Percentiles rank a stretch among this genome's conserved stretches.
Conservation (phyloP, 306 rosid species). For the Mucuna pruriens region DNA sequence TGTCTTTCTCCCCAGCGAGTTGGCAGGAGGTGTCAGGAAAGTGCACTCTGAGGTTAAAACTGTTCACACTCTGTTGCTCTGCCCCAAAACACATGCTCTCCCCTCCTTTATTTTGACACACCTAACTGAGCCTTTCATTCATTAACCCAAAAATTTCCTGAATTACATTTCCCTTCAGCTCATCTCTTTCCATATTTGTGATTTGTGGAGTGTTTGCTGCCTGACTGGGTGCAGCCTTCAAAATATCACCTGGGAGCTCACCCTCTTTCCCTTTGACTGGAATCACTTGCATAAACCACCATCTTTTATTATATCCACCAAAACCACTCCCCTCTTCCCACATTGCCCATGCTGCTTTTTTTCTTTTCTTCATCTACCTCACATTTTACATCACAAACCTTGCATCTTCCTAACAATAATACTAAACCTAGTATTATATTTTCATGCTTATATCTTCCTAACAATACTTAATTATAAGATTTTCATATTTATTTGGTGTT, state of each 20-base stretch:
- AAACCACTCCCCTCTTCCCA: too few species aligned
- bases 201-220: constrained; percentile 41
- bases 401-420: neutral
- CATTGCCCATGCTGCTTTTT: neutral
- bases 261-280: constrained; percentile 44
- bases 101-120: constrained; percentile 51
- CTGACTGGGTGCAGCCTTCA: constrained; percentile 48
- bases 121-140: constrained; percentile 59
- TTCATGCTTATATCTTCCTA: too few species aligned
- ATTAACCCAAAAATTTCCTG: constrained; percentile 54
- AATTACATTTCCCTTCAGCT: constrained; percentile 37
- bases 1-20: constrained; percentile 41
- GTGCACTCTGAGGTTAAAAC: constrained; percentile 73
- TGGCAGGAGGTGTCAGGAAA: constrained; percentile 63
- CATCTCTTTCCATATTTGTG: constrained; percentile 56
- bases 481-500: neutral
- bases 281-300: too few species aligned
- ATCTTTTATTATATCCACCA: too few species aligned
- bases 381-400: neutral
- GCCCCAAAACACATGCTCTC: constrained; percentile 73
- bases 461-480: neutral
- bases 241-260: constrained; percentile 54
- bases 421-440: too few species aligned
- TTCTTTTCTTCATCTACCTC: neutral
- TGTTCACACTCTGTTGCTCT: constrained; percentile 65